Evolutionary conservation across 1,284 basidiomycete genomes (phyloP).

Genomic region (Heterobasidion occidentale): DNA sequence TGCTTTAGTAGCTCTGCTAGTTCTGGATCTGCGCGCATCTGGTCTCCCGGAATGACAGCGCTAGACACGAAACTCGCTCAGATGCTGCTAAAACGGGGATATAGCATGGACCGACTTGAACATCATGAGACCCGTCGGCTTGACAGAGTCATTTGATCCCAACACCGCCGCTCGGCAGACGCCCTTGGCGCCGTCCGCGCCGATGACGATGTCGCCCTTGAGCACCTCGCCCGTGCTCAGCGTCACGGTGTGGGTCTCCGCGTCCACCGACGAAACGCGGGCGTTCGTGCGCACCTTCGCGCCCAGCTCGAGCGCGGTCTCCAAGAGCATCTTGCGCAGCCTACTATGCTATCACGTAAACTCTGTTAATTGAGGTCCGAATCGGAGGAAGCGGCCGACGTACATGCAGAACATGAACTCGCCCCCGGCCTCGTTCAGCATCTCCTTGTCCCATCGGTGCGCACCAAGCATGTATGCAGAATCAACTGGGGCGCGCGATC

Average conservation of each 20-base stretch:
- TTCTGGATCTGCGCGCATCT: conserved; percentile 28
- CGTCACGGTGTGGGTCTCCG: conserved; percentile 20
- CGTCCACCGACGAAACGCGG: conserved; percentile 31
- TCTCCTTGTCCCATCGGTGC: conserved; percentile 46
- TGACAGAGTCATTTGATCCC: conserved; percentile 16
- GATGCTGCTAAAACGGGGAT: neutral
- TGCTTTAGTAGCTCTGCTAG: conserved; percentile 24
- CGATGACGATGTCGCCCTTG: conserved; percentile 51
- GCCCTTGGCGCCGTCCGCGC: conserved; percentile 49
- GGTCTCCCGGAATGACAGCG: conserved; percentile 32
- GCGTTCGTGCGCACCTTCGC: conserved; percentile 32
- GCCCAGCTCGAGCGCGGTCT: conserved; percentile 36
- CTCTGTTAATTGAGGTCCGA: neutral
- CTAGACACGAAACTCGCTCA: conserved; percentile 16
- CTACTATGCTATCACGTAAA: conserved; percentile 29
- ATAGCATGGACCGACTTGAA: conserved; percentile 33
- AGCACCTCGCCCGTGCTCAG: conserved; percentile 39
- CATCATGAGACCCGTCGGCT: conserved; percentile 21
- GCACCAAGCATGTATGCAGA: conserved; percentile 39
- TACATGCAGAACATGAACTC: conserved; percentile 44
- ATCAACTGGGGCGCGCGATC: conserved; percentile 23
- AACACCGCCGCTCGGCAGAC: conserved; percentile 23
- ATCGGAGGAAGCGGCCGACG: conserved; percentile 14
- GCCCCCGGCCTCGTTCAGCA: conserved; percentile 46
- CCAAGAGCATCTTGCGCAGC: conserved; percentile 28